A percentile compares a stretch with the other conserved stretches of the same genome.
Evolutionary conservation across 805 yeast species (phyloP).

Genomic region (Dipodascus albidus): DNA sequence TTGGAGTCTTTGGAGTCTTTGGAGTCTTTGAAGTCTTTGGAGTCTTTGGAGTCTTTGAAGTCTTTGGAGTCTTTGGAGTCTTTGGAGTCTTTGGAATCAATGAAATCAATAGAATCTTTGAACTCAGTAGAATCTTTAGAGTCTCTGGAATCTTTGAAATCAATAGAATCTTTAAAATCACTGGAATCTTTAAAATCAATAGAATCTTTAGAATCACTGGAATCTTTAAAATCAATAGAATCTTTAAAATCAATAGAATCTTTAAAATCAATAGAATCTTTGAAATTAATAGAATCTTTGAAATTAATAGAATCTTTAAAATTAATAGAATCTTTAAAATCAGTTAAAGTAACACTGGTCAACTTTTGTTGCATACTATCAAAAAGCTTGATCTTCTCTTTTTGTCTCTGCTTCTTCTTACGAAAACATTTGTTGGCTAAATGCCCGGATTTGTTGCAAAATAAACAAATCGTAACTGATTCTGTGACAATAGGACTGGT

Average conservation of each 20-base stretch:
- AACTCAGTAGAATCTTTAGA: too few relatives aligned
- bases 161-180: too few relatives aligned
- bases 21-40: too few relatives aligned
- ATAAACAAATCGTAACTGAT: background rate
- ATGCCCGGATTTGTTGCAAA: background rate
- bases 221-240: background rate
- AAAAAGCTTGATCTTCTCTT: background rate
- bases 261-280: too few relatives aligned
- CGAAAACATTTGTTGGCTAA: background rate
- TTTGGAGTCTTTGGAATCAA: too few relatives aligned
- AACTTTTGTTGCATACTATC: background rate
- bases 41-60: too few relatives aligned
- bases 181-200: background rate
- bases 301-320: too few relatives aligned
- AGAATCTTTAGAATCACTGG: background rate
- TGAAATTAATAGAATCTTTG: background rate
- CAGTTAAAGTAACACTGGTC: background rate
- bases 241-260: background rate
- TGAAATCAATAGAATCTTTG: too few relatives aligned
- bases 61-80: too few relatives aligned
- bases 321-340: background rate
- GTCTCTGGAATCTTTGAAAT: too few relatives aligned
- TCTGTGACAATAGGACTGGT: background rate
- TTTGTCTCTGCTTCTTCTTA: background rate
- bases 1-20: too few relatives aligned